Evolutionary conservation across 2,329 filamentous ascomycete species (phyloP), one percentile per base, ranked within the genome.

Genomic region (Stagonosporopsis cucurbitacearum): DNA sequence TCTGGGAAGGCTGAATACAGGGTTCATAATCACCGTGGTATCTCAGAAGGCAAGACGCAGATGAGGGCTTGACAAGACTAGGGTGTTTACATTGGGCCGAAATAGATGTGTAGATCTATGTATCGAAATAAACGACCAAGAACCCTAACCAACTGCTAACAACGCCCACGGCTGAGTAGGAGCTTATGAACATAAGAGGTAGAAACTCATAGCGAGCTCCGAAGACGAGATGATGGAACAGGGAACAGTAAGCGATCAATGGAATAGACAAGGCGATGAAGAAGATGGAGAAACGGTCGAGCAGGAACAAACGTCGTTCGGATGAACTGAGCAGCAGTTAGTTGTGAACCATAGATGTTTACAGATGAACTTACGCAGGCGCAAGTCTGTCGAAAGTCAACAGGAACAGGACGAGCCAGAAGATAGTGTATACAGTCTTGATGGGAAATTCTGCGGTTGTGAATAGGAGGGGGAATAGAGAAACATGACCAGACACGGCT

Each of bases 61-160:
- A 32, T 5, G 13, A 15, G 9, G 2, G 30, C 12, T 30, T 11
- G 28, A 32, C 30, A 32, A 5, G 13, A n/a, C 8, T 15, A 32
- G 4, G 6, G 13, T 32, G 13, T 15, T 32, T 32, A 20, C 7
- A 20, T 20, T 37, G 2, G 17, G 17, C 11, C 2, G 8, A 19
- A 37, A 19, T 6, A 12, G 13, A 12, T 5, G 13, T 32, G 30
- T 5, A 37, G 6, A 20, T 22, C 23, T 68, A 75, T 13, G 69
- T 68, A 37, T 74, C 67, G 28, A 97, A 93, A 77, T 94, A 98
- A 46, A 98, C 92, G 28, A 96, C 90, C 79, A 93, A 86, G 74
- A 96, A 97, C 9, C 95, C 93, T 36, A 97, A 69, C 94, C 94
- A 98, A 77, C 95, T 98, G 3, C 92, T 92, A 17, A 97, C 87